Base-by-base conservation (phyloP, 2,329 filamentous ascomycete species). In the Incumbomyces lentus region DNA sequence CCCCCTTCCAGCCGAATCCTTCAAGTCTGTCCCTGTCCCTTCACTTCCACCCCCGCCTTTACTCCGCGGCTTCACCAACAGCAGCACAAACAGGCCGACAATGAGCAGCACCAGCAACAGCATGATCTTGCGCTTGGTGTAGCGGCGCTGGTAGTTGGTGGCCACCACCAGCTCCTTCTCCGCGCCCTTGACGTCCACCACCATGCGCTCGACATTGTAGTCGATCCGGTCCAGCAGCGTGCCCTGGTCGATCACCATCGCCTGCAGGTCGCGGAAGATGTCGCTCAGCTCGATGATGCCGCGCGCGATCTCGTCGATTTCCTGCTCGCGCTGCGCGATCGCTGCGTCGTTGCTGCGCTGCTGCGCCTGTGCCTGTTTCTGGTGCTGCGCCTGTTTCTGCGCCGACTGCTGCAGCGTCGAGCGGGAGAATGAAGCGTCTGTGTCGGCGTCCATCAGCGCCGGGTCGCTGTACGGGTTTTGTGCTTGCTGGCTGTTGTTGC, bases 221-320 rank as follows among this genome's bases (percentile, higher is more conserved):
- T 98, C 94, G 58, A 94, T 93, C 59, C 92, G 82, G 65, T 94
- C 89, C 17, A 95, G 74, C 76, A 93, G 85, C 12, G 86, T 92
- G 44, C 87, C 87, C 64, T 92, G 85, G 61, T 92, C 85, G 55
- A 94, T 89, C 57, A 93, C 87, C 89, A 98, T 96, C 40, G 75
- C 82, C 66, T 98, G 92, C 26, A 98, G 71, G 59, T 98, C 92
- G 52, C 93, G 86, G 70, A 98, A 98, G 42, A 98, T 86, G 63
- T 95, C 92, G 3, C 90, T 86, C 6, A 98, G 72, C 62, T 96
- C 90, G 59, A 98, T 96, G 65, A 98, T 96, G 48, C 92, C 90
- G 62, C 95, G 89, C 2, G 92, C 92, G 53, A 98, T 98, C 58
- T 95, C 89, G 61, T 94, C 93, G 59, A 98, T 98, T 65, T 96